Percentiles rank a stretch among this genome's conserved stretches.
Evolutionary conservation across 2,329 filamentous ascomycete genomes (phyloP).

Genomic region (Hirsutella minnesotensis): DNA sequence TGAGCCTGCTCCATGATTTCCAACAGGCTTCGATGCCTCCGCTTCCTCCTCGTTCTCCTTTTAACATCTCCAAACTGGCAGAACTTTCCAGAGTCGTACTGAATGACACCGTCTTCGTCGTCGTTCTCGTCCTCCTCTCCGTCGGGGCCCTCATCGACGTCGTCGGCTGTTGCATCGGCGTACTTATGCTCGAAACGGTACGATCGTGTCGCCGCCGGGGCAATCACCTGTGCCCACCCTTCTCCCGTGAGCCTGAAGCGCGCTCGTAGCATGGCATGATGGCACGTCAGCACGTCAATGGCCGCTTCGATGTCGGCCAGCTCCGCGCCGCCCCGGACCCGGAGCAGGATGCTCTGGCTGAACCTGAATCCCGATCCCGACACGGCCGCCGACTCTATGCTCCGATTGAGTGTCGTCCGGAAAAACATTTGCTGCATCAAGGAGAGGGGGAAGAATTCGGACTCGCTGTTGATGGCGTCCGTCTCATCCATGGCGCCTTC

Average conservation of each 20-base stretch:
- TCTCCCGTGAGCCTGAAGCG: slow-evolving; percentile 26
- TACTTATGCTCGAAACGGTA: slow-evolving; percentile 32
- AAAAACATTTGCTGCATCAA: slow-evolving; percentile 45
- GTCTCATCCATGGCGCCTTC: neutral
- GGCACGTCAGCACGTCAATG: slow-evolving; percentile 33
- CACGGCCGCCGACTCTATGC: slow-evolving; percentile 15
- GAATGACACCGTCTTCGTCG: neutral
- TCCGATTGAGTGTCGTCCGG: slow-evolving; percentile 29
- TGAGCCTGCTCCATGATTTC: slow-evolving; percentile 28
- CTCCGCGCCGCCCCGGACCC: slow-evolving; percentile 26
- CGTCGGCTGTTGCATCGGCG: slow-evolving; percentile 24
- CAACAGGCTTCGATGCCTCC: slow-evolving; percentile 13
- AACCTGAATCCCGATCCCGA: slow-evolving; percentile 30
- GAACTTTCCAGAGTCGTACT: neutral
- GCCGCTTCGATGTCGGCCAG: slow-evolving; percentile 34
- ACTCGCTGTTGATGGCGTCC: slow-evolving; percentile 12
- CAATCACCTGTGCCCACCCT: slow-evolving; percentile 35
- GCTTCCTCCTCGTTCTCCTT: neutral
- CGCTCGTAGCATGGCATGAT: slow-evolving; percentile 39
- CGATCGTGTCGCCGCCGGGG: slow-evolving; percentile 25
- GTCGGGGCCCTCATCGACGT: slow-evolving; percentile 19
- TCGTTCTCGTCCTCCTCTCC: neutral
- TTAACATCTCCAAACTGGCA: neutral
- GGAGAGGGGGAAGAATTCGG: slow-evolving; percentile 31
- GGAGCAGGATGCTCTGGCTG: slow-evolving; percentile 37